Evolutionary conservation across 352 stramenopile species (phyloP).

Genomic region (Globisporangium camurandrum): DNA sequence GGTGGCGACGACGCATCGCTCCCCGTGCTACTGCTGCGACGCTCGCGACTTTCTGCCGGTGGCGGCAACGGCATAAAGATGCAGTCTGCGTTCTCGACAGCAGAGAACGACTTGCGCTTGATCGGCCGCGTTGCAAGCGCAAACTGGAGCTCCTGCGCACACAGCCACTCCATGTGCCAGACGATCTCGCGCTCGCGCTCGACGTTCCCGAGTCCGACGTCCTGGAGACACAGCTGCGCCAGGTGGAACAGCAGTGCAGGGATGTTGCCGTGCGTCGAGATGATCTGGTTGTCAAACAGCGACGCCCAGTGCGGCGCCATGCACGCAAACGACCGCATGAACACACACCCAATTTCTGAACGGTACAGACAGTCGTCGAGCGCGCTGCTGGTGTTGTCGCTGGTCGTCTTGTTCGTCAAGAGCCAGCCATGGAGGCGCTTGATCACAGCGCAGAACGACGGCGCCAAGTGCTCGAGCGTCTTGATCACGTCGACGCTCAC

Average conservation of each 20-base stretch:
- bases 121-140: slow-evolving; percentile 38
- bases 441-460: slow-evolving; percentile 27
- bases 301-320: slow-evolving; percentile 38
- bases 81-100: slow-evolving; percentile 24
- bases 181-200: slow-evolving; percentile 24
- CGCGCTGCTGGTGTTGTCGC: too few relatives aligned
- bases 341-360: slow-evolving; percentile 42
- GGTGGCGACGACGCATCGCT: slow-evolving; percentile 3
- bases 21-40: neutral
- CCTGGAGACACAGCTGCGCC: slow-evolving; percentile 41
- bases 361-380: slow-evolving; percentile 16
- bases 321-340: slow-evolving; percentile 45
- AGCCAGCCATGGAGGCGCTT: slow-evolving; percentile 35
- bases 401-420: slow-evolving; percentile 11
- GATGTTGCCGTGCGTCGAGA: slow-evolving; percentile 55
- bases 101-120: slow-evolving; percentile 24
- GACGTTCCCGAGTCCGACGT: slow-evolving; percentile 27
- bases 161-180: slow-evolving; percentile 41
- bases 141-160: slow-evolving; percentile 30
- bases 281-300: slow-evolving; percentile 57
- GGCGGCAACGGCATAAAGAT: slow-evolving; percentile 19
- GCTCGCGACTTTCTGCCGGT: neutral
- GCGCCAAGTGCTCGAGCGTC: slow-evolving; percentile 26
- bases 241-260: slow-evolving; percentile 53
- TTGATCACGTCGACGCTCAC: slow-evolving; percentile 18